These are phyloP conservation scores for Neoconidiobolus thromboides DNA, from an alignment of 371 early-diverging fungal species.

Conservation along the genomic window DNA sequence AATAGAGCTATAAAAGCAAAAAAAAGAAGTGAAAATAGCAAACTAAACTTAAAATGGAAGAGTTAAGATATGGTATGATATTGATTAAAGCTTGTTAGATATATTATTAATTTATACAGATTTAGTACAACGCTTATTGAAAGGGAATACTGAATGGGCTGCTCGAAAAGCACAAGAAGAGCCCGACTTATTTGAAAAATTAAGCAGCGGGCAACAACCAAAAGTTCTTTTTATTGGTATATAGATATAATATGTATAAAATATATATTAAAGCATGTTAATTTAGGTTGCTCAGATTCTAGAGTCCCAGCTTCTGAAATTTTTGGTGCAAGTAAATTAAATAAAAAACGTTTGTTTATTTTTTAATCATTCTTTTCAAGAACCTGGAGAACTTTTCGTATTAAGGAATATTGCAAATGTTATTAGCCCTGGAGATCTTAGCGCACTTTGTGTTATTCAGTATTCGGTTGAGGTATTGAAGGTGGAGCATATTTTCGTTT, in stretches of 20 bases:
- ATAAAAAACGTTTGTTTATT: neutral
- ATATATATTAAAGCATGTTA: too few species aligned
- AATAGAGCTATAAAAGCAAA: too few species aligned
- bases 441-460: constrained; percentile 67
- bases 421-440: constrained; percentile 54
- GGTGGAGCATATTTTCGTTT: constrained; percentile 82
- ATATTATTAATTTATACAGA: too few species aligned
- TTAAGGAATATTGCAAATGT: constrained; percentile 94
- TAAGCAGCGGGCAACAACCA: constrained; percentile 56
- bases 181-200: constrained; percentile 29
- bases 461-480: constrained; percentile 80
- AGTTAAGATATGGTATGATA: too few species aligned
- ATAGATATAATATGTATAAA: too few species aligned
- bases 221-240: constrained; percentile 62
- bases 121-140: too few species aligned
- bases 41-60: too few species aligned
- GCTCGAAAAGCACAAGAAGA: too few species aligned
- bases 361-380: constrained; percentile 13
- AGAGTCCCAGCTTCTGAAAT: constrained; percentile 57
- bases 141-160: too few species aligned
- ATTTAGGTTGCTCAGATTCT: constrained; percentile 68
- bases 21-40: too few species aligned
- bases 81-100: too few species aligned
- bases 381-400: constrained; percentile 80
- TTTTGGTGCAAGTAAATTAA: constrained; percentile 8